Conservation (phyloP, 257 asterid genomes). For the Jacaranda mimosifolia region DNA sequence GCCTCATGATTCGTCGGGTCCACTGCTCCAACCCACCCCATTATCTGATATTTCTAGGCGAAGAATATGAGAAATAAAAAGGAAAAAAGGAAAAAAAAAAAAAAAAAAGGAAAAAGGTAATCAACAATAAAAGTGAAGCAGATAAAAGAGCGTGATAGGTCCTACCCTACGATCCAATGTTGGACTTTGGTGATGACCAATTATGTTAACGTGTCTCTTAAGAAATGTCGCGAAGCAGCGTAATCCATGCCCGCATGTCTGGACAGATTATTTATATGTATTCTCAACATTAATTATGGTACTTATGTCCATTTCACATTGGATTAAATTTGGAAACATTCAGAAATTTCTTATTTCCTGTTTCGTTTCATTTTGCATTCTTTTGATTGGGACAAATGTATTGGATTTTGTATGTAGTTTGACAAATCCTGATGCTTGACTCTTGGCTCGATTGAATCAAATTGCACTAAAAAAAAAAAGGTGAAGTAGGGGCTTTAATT, state of each 20-base stretch:
- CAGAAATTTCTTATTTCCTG: too few species aligned
- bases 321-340: too few species aligned
- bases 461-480: too few species aligned
- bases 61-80: background rate
- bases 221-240: conserved; percentile 24
- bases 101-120: conserved; percentile 8
- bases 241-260: background rate
- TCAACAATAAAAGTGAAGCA: conserved; percentile 43
- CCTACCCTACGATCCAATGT: conserved; percentile 48
- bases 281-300: too few species aligned
- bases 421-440: too few species aligned
- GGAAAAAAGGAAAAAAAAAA: background rate
- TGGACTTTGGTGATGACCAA: conserved; percentile 48
- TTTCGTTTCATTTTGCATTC: too few species aligned
- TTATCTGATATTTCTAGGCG: background rate
- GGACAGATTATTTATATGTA: too few species aligned
- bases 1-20: background rate
- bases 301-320: too few species aligned
- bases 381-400: too few species aligned
- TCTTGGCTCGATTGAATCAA: too few species aligned
- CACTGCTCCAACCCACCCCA: background rate
- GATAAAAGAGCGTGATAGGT: conserved; percentile 26
- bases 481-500: too few species aligned
- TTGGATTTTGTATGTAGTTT: too few species aligned
- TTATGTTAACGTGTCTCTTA: conserved; percentile 52